Evolutionary conservation across 108 stramenopile species (phyloP), one percentile per base, ranked within the genome.

Genomic region (Nannochloropsis gaditana): DNA sequence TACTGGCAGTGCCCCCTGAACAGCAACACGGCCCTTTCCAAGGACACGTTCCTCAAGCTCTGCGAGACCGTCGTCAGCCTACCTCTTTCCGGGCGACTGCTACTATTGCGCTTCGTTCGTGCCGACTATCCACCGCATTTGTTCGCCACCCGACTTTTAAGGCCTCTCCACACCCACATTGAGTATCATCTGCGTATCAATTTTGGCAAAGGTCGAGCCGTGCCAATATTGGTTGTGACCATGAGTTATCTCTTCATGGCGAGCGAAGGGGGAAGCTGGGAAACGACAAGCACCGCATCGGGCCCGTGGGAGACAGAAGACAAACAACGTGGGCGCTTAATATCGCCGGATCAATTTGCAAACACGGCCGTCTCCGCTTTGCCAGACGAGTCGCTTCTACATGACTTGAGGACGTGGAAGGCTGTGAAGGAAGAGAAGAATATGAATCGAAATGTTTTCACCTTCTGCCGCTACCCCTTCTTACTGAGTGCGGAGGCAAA

Each of bases 391-490:
- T 44, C 9, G 2, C 84, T 88, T 9, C 79, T 88, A 44, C 45
- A 42, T 3, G 88, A 88, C 80, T 59, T 88, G 21, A 6, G 41
- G 43, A 44, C 1, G 43, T 85, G 84, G 88, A 85, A 85, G 82
- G 45, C 41, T 5, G 59, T 43, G 42, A 11, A 15, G 0, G 84
- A 80, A 2, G 73, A n/a, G 42, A 81, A 9, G 17, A 82, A 83
- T 43, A 83, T 41, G 2, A 82, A 43, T 2, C n/a, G 19, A 4
- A 73, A 73, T 73, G 59, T 73, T 73, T 89, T 89, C 43, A 85
- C 85, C 89, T 85, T 89, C 44, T 73, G 87, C 81, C 21, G 45
- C 11, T 59, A 87, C 21, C 79, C 86, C 31, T 87, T 84, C 86
- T 84, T 89, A 21, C 42, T 89, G 17, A 21, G 44, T 79, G 87